Conservation (phyloP, 768 basidiomycete species). For the Dioszegia hungarica region DNA sequence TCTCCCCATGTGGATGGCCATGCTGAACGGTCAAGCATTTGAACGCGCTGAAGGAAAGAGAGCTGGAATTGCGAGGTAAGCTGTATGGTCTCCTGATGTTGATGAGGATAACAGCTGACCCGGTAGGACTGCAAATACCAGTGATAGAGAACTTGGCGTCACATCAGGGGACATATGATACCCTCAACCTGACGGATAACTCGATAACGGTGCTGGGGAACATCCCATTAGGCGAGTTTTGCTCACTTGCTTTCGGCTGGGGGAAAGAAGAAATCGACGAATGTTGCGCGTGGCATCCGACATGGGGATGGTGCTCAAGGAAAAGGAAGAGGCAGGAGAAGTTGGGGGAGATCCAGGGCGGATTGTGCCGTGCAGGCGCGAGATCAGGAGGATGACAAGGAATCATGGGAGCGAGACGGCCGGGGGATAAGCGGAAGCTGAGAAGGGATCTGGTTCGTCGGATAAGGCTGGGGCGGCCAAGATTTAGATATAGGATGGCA, state of each 20-base stretch:
- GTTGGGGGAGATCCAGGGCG: too few relatives aligned
- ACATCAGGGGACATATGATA: conserved; percentile 48
- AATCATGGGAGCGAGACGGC: too few relatives aligned
- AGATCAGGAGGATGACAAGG: neutral
- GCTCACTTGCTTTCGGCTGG: neutral
- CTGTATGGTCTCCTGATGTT: neutral
- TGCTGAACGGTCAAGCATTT: conserved; percentile 37
- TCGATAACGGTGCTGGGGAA: conserved; percentile 46
- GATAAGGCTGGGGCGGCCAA: too few relatives aligned
- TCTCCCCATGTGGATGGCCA: conserved; percentile 4
- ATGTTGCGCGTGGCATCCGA: neutral
- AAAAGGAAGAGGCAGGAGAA: neutral
- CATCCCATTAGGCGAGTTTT: conserved; percentile 42
- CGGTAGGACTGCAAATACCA: conserved; percentile 45
- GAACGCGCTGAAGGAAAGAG: conserved; percentile 48
- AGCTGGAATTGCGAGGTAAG: conserved; percentile 48
- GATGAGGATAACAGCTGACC: neutral
- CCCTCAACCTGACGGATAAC: conserved; percentile 48
- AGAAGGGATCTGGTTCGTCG: too few relatives aligned
- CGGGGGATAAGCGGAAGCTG: too few relatives aligned
- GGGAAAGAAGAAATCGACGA: neutral
- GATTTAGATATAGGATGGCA: too few relatives aligned
- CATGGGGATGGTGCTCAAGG: neutral
- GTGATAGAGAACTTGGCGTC: conserved; percentile 49
- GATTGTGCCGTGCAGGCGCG: neutral